These are phyloP conservation scores for Gilbertella persicaria DNA, from an alignment of 371 early-diverging fungal genomes.

Conservation along the genomic window DNA sequence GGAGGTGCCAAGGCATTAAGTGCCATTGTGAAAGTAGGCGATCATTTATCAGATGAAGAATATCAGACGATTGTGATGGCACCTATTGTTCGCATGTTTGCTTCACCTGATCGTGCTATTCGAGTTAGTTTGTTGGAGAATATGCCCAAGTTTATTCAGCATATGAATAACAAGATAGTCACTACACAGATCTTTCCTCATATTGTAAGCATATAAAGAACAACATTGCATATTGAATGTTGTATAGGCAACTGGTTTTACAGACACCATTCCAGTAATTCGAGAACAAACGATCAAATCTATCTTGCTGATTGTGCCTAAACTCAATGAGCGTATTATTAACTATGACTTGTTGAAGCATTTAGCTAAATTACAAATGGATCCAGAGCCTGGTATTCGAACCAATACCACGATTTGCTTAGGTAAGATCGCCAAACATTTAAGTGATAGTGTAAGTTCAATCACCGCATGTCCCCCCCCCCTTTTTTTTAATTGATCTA, in stretches of 20 bases:
- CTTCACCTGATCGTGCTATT: constrained; percentile 86
- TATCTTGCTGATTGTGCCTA: constrained; percentile 71
- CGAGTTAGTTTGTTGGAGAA: constrained; percentile 85
- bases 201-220: constrained; percentile 55
- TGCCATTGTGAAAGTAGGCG: constrained; percentile 86
- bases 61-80: constrained; percentile 71
- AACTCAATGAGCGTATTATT: constrained; percentile 70
- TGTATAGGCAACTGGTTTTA: constrained; percentile 80
- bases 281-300: constrained; percentile 92
- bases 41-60: constrained; percentile 69
- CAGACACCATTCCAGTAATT: constrained; percentile 86
- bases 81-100: constrained; percentile 83
- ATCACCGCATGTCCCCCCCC: background rate
- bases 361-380: constrained; percentile 85
- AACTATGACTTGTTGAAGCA: constrained; percentile 86
- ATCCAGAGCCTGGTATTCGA: constrained; percentile 93
- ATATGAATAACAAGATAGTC: constrained; percentile 70
- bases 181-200: constrained; percentile 87
- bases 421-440: constrained; percentile 80
- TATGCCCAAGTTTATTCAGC: constrained; percentile 69
- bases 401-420: constrained; percentile 94
- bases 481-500: background rate
- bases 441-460: constrained; percentile 68
- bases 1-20: constrained; percentile 83
- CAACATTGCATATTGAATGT: background rate